phyloP scores from a whole-genome alignment of 345 rosid species.

The Sapria himalayana region DNA sequence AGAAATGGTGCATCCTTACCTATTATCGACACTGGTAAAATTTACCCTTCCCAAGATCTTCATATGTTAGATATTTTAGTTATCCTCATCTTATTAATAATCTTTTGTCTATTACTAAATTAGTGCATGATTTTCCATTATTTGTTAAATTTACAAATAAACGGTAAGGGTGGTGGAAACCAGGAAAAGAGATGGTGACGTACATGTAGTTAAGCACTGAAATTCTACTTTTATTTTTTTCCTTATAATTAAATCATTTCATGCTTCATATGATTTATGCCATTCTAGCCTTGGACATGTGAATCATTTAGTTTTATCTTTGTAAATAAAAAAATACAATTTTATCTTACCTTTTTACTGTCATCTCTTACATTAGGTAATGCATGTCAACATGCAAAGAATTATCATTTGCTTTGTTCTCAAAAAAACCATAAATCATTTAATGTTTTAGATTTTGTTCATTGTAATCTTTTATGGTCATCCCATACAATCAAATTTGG shows the following conservation, averaged over 20 bases:
- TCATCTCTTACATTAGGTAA: neutral
- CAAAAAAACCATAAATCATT: neutral
- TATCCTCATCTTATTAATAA: constrained; percentile 6
- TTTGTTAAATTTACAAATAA: neutral
- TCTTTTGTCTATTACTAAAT: constrained; percentile 7
- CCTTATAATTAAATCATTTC: constrained; percentile 3
- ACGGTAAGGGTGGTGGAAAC: neutral
- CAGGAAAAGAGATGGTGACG: neutral
- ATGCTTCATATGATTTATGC: constrained; percentile 3
- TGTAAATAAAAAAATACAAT: neutral
- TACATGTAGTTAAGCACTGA: neutral
- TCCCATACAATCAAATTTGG: neutral
- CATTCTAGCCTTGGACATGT: constrained; percentile 1
- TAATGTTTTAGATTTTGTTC: neutral
- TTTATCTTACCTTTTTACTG: constrained; percentile 4
- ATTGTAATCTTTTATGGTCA: neutral
- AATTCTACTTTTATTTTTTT: neutral
- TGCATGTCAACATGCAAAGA: constrained; percentile 1
- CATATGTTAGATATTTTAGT: constrained; percentile 6
- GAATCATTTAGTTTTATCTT: neutral
- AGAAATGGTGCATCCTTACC: constrained; percentile 4
- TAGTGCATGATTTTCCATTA: neutral
- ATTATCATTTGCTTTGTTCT: too few relatives aligned
- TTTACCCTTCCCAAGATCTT: neutral
- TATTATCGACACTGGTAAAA: neutral